phyloP scores from a whole-genome alignment of 2,329 filamentous ascomycete species.

The Aspergillus intermedius region DNA sequence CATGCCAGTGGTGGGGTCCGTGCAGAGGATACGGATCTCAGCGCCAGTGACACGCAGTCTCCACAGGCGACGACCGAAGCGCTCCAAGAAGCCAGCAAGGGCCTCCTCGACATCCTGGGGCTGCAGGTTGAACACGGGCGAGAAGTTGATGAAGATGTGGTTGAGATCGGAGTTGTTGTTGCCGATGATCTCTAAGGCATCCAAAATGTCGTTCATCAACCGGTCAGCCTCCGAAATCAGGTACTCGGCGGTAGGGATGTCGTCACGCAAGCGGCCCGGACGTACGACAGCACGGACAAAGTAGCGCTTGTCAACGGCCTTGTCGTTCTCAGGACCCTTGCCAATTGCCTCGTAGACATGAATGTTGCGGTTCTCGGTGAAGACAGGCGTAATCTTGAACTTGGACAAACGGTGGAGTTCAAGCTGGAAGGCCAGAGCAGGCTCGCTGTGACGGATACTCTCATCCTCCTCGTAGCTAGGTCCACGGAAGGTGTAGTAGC shows the following conservation, averaged over 20 bases:
- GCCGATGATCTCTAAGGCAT: conserved; percentile 95
- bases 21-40: conserved; percentile 98
- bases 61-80: conserved; percentile 92
- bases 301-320: conserved; percentile 69
- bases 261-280: conserved; percentile 86
- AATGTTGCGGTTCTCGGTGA: conserved; percentile 98
- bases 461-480: conserved; percentile 83
- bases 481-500: conserved; percentile 97
- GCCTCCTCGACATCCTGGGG: conserved; percentile 88
- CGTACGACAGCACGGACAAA: conserved; percentile 95
- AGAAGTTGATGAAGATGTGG: conserved; percentile 99
- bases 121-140: conserved; percentile 86
- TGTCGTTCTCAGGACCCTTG: conserved; percentile 86
- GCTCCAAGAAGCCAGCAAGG: conserved; percentile 89
- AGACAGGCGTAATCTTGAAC: conserved; percentile 97
- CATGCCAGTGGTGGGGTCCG: conserved; percentile 73
- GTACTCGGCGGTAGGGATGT: conserved; percentile 98
- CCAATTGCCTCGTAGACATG: conserved; percentile 97
- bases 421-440: conserved; percentile 95
- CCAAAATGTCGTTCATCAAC: conserved; percentile 94
- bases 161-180: conserved; percentile 99
- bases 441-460: conserved; percentile 95
- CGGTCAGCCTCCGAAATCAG: conserved; percentile 95
- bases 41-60: conserved; percentile 92
- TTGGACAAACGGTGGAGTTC: conserved; percentile 89